Evolutionary conservation across 352 stramenopile species (phyloP), one percentile per base, ranked within the genome.

Genomic region (Phytophthora citrophthora): DNA sequence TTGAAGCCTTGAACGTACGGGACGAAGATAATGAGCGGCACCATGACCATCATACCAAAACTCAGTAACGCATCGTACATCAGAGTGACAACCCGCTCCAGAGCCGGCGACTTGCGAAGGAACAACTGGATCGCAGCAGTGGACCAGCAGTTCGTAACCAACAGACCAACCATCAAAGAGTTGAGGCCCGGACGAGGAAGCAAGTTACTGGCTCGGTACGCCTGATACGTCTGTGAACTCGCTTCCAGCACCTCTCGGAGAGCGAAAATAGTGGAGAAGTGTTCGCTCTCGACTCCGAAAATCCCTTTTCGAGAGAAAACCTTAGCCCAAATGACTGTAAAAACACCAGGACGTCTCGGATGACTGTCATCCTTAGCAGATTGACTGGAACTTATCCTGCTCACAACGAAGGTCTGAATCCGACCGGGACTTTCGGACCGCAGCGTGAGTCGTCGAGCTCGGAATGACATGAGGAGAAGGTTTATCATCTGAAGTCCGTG

Each of bases 161-260:
- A 38, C 3, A 68, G 13, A 5, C 20, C 43, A 46, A 78, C 56
- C 18, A 68, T 57, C 0, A 67, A 10, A 3, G 46, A 53, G 10
- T 64, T 62, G 18, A 72, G 53, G n/a, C 24, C 46, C 0, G 52
- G 15, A 18, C 51, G 40, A 2, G 52, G 45, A 1, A 74, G n/a
- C n/a, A 66, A 40, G 10, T 57, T 58, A 26, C 67, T 74, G 7
- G 61, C 65, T 31, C 50, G 49, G n/a, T 74, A 66, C 4, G 58
- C 54, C 49, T 79, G 66, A 41, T 68, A 74, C 5, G 68, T 73
- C 41, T 79, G 62, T 8, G 59, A 64, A 27, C 31, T 54, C 12
- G 70, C 31, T 54, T 61, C 54, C 15, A 79, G 24, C 16, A 64
- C 23, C 23, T 72, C 66, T 15, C 63, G 67, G 5, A 53, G 4